Evolutionary conservation across 306 rosid species (phyloP).

Genomic region (Prinsepia uniflora): DNA sequence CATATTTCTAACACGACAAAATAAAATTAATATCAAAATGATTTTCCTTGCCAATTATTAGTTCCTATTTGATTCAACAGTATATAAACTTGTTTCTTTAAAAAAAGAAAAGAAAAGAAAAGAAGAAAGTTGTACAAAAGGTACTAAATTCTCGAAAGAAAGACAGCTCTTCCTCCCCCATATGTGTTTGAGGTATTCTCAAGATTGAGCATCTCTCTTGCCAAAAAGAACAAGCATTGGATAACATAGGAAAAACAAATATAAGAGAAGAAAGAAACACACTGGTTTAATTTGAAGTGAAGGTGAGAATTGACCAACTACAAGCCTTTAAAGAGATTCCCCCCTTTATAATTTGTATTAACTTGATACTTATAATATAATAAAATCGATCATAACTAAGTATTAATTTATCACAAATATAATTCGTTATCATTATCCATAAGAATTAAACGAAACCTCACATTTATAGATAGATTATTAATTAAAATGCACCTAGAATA

Average conservation of each 20-base stretch:
- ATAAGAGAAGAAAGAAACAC: too few relatives aligned
- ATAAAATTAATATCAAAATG: too few relatives aligned
- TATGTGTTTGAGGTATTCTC: not conserved
- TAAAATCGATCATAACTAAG: too few relatives aligned
- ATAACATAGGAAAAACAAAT: not conserved
- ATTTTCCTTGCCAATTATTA: not conserved
- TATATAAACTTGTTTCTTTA: not conserved
- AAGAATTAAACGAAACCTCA: too few relatives aligned
- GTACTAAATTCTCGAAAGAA: not conserved
- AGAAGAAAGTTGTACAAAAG: not conserved
- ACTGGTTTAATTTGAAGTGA: too few relatives aligned
- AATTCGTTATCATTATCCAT: too few relatives aligned
- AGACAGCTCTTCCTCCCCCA: not conserved
- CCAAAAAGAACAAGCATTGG: not conserved
- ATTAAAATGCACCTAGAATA: too few relatives aligned
- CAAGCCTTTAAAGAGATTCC: not conserved
- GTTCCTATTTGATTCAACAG: not conserved
- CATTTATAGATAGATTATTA: too few relatives aligned
- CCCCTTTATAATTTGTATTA: too few relatives aligned
- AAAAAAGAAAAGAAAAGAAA: not conserved
- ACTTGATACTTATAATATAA: too few relatives aligned
- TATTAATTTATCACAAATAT: too few relatives aligned
- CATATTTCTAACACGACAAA: too few relatives aligned
- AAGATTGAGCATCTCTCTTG: not conserved
- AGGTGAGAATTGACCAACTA: constrained; percentile 6